Evolutionary conservation across 2,329 filamentous ascomycete species (phyloP).

Genomic region (Beauveria pseudobassiana): DNA sequence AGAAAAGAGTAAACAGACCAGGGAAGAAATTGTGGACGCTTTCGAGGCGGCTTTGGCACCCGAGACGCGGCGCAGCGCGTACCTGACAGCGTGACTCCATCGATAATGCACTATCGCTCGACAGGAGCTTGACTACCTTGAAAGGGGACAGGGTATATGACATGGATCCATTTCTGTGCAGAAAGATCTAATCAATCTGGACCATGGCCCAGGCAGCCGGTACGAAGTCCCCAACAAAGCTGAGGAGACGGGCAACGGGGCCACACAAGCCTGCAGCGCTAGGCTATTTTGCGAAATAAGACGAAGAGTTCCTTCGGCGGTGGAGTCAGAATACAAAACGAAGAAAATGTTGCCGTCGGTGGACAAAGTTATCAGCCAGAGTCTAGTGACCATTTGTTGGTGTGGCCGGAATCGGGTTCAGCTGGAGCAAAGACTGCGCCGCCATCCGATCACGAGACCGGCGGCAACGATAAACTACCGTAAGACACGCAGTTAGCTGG

Average conservation of each 20-base stretch:
- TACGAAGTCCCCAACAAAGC: conserved; percentile 1
- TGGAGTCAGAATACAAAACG: not conserved
- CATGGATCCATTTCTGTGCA: not conserved
- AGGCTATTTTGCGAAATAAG: not conserved
- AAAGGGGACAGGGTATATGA: not conserved
- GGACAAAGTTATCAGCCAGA: not conserved
- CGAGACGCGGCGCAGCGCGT: not conserved
- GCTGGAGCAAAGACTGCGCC: not conserved
- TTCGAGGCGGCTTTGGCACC: not conserved
- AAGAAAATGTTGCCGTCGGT: not conserved
- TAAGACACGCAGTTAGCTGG: not conserved
- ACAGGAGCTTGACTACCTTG: no score
- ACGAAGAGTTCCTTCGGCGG: not conserved
- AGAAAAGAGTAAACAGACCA: not conserved
- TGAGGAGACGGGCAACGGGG: not conserved
- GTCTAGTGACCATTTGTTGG: not conserved
- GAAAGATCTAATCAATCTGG: conserved; percentile 7
- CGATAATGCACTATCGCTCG: not conserved
- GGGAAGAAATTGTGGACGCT: not conserved
- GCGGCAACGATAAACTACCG: not conserved
- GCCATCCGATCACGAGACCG: conserved; percentile 8
- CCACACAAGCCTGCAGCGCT: not conserved
- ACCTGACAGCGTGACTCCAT: not conserved
- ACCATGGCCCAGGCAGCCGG: not conserved
- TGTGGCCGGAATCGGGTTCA: not conserved